Evolutionary conservation across 257 asterid genomes (phyloP).

Genomic region (Capsicum baccatum): DNA sequence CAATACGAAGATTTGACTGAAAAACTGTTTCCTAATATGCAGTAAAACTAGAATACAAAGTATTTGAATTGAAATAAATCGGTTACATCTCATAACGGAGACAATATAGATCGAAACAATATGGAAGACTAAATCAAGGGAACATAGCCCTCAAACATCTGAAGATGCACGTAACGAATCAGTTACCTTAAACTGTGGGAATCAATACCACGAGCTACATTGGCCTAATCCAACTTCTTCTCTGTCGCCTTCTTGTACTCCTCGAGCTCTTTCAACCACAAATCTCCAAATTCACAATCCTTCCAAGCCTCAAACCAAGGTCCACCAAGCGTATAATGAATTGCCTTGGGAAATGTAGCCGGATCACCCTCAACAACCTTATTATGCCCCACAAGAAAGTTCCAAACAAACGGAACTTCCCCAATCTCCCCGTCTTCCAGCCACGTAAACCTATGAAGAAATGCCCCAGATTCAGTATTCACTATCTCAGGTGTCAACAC

Average conservation of each 20-base stretch:
- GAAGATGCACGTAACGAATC: neutral
- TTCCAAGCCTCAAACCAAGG: conserved; percentile 97
- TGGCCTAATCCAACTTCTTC: conserved; percentile 44
- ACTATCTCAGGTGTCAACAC: conserved; percentile 72
- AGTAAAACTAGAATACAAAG: neutral
- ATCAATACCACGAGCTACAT: neutral
- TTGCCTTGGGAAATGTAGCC: conserved; percentile 63
- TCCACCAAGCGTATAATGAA: conserved; percentile 87
- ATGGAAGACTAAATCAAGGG: neutral
- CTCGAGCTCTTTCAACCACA: conserved; percentile 81
- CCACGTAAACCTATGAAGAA: conserved; percentile 89
- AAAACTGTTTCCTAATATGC: neutral
- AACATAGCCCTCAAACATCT: neutral
- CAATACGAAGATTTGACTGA: neutral
- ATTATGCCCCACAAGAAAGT: conserved; percentile 81
- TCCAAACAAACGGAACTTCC: conserved; percentile 85
- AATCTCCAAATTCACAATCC: conserved; percentile 84
- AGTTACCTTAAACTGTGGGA: neutral
- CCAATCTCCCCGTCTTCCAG: conserved; percentile 78
- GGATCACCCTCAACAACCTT: conserved; percentile 67
- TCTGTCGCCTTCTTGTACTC: conserved; percentile 50
- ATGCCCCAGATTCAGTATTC: conserved; percentile 78
- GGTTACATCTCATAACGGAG: neutral
- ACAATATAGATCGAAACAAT: neutral
- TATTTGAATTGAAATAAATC: conserved; percentile 7